phyloP scores from a whole-genome alignment of 2,329 filamentous ascomycete species.

The Alternaria postmessia region DNA sequence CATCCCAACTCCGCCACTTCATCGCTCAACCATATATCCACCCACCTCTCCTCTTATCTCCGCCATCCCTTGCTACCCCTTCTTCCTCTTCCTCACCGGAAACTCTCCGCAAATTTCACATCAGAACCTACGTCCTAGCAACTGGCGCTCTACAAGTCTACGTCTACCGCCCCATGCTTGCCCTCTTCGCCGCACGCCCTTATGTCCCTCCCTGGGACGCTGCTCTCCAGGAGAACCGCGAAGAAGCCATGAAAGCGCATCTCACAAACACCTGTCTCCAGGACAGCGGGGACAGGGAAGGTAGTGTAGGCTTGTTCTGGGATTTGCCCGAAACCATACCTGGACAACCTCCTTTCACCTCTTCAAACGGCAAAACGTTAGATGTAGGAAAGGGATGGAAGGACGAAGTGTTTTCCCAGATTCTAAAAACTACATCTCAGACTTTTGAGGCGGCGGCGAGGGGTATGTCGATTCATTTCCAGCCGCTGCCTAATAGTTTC shows the following conservation, averaged over 20 bases:
- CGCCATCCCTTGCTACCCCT: slow-evolving; percentile 16
- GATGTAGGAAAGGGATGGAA: slow-evolving; percentile 54
- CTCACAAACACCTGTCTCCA: slow-evolving; percentile 97
- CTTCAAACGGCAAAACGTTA: background rate
- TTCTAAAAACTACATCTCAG: slow-evolving; percentile 76
- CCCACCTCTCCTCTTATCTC: too few species aligned
- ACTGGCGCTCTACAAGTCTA: slow-evolving; percentile 80
- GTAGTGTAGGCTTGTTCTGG: slow-evolving; percentile 80
- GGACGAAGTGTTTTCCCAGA: slow-evolving; percentile 73
- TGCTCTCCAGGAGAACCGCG: slow-evolving; percentile 27
- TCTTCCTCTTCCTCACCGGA: slow-evolving; percentile 8
- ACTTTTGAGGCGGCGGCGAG: slow-evolving; percentile 86
- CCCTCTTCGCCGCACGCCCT: slow-evolving; percentile 81
- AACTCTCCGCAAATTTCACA: slow-evolving; percentile 82
- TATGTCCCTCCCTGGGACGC: slow-evolving; percentile 71
- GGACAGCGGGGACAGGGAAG: slow-evolving; percentile 62
- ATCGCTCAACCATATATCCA: too few species aligned
- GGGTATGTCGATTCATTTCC: slow-evolving; percentile 89
- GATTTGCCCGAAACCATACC: slow-evolving; percentile 59
- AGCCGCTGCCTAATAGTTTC: slow-evolving; percentile 85
- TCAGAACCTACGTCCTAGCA: slow-evolving; percentile 88
- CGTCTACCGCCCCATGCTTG: slow-evolving; percentile 90
- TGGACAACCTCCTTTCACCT: slow-evolving; percentile 23
- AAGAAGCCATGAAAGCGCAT: slow-evolving; percentile 71
- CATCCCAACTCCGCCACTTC: slow-evolving; percentile 72